A percentile compares a stretch with the other conserved stretches of the same genome.
These are phyloP conservation scores for Talaromyces islandicus DNA, from an alignment of 2,329 filamentous ascomycete genomes.

Conservation along the genomic window DNA sequence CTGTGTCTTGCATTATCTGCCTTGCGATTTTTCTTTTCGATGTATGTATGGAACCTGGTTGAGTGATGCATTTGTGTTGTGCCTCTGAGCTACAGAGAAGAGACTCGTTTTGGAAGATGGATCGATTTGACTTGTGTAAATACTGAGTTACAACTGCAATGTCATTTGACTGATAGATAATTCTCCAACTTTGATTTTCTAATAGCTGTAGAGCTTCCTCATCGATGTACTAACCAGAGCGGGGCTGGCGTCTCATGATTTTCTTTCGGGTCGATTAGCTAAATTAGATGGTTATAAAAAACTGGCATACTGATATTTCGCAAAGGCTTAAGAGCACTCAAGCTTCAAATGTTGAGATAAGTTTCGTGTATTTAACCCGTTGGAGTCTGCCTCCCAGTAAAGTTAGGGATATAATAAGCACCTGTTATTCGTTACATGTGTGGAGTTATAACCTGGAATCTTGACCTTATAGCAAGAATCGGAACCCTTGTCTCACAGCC, in stretches of 20 bases:
- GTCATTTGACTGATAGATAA: background rate
- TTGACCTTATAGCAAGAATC: slow-evolving; percentile 12
- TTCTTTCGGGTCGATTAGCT: too few species aligned
- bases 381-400: too few species aligned
- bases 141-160: background rate
- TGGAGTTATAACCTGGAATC: too few species aligned
- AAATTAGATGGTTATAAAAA: too few species aligned
- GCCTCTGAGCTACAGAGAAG: background rate
- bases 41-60: background rate
- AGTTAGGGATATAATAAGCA: too few species aligned
- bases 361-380: too few species aligned
- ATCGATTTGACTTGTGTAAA: background rate
- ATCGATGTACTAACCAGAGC: too few species aligned
- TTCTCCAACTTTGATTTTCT: background rate
- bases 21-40: background rate
- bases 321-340: too few species aligned
- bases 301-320: too few species aligned
- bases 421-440: too few species aligned
- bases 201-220: background rate
- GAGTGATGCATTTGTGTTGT: background rate
- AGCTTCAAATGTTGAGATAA: too few species aligned
- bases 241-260: too few species aligned
- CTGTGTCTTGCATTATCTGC: slow-evolving; percentile 1
- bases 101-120: background rate
- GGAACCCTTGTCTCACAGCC: slow-evolving; percentile 12